Base-by-base conservation (phyloP, 768 basidiomycete species). In the Phallus indusiatus region DNA sequence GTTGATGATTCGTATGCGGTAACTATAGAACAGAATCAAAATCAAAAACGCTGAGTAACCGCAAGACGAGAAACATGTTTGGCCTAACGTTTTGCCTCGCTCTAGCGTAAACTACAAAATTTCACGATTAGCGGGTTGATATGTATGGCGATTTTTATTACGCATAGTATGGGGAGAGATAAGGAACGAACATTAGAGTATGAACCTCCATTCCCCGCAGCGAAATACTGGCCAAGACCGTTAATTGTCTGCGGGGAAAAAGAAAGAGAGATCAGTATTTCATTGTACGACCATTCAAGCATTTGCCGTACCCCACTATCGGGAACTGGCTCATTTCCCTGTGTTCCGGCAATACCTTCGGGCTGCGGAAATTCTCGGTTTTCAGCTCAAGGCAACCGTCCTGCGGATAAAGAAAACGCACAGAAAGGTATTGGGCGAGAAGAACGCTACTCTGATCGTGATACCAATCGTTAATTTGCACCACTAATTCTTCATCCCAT, bases 1-100 rank as follows among this genome's bases (percentile, higher is more conserved):
- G 69, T 81, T 75, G 60, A 78, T 67, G 42, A 81, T 62, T 49
- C 80, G 78, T 21, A 81, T 65, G 54, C 80, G 80, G 61, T 79
- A 79, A 21, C 70, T 66, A 37, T 22, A 17, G 35, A 35, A 8
- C n/a, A n/a, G n/a, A n/a, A n/a, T n/a, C n/a, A 47, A 14, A 35
- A 47, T 35, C 7, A 37, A 46, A 16, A 17, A 10, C 18, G 33
- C 35, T 11, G 22, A n/a, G 10, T 35, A 12, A 34, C 7, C 36
- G 5, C 1, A 37, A 12, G 47, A 42, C 14, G 18, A 22, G 54
- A 37, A 48, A 24, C 65, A n/a, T n/a, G 62, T 52, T 18, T 20
- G 9, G 8, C 48, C 62, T 22, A 28, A 63, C 59, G 67, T 63
- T 42, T 69, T 67, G 62, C 71, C 69, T 21, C 71, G 66, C 54